Evolutionary conservation across 2,329 filamentous ascomycete species (phyloP), one percentile per base, ranked within the genome.

Genomic region (Byssoonygena ceratinophila): DNA sequence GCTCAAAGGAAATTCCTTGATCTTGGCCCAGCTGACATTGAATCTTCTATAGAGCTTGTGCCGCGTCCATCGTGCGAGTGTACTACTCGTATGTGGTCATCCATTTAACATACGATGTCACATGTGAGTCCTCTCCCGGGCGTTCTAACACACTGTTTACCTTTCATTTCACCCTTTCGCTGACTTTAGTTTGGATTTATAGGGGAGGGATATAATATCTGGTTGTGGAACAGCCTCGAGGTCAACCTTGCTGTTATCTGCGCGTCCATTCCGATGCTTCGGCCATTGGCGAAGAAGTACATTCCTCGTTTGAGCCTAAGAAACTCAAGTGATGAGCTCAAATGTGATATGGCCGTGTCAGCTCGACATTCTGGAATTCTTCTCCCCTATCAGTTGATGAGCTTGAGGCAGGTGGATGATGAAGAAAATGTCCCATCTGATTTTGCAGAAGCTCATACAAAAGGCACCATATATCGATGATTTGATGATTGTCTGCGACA

Each of bases 221-320:
- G 57, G 56, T 16, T 59, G 39, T 61, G 59, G 59, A 55, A 47
- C 31, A 47, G 39, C n/a, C 16, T 61, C 32, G 59, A 61, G 44
- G 50, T 55, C 9, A 59, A 61, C 32, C 45, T 61, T 11, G 57
- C 56, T 9, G 55, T 60, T 22, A 61, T 60, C 6, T 61, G 59
- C 53, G 57, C 59, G 4, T 60, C 57, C 3, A 22, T 59, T 23
- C 59, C 59, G 12, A 57, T 54, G 14, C 53, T 61, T 18, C 53
- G 58, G 5, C 58, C 58, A 3, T 51, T 58, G 31, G 55, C 48
- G 14, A 53, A 46, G 32, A 57, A 49, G 41, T 57, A 55, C 36
- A 46, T 58, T 29, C 51, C 57, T 5, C 22, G 18, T 16, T 27
- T 50, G 22, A 50, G 48, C 3, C 37, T 52, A 51, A 55, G 52